A percentile compares a stretch with the other conserved stretches of the same genome.
These are phyloP conservation scores for Phytopythium vexans DNA, from an alignment of 352 stramenopile genomes.

Conservation along the genomic window DNA sequence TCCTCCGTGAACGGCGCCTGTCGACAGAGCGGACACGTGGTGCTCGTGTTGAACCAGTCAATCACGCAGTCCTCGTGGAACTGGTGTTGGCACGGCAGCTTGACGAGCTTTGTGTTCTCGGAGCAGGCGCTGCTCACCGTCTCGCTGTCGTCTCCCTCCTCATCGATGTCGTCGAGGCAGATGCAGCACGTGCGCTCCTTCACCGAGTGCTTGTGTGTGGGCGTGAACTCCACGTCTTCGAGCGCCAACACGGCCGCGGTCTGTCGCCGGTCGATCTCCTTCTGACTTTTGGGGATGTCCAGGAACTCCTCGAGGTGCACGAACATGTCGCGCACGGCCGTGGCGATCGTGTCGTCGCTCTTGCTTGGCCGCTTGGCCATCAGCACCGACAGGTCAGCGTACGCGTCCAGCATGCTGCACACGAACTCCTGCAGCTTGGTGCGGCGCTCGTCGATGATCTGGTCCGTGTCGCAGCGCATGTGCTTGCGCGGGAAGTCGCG, in stretches of 20 bases:
- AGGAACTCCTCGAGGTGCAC: slow-evolving; percentile 43
- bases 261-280: slow-evolving; percentile 43
- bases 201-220: slow-evolving; percentile 3
- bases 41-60: slow-evolving; percentile 70
- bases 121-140: not conserved
- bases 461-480: slow-evolving; percentile 50
- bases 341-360: slow-evolving; percentile 1
- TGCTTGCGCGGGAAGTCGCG: slow-evolving; percentile 55
- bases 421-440: slow-evolving; percentile 49
- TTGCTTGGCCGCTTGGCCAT: slow-evolving; percentile 23
- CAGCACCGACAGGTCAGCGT: slow-evolving; percentile 61
- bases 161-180: slow-evolving; percentile 42
- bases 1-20: slow-evolving; percentile 32
- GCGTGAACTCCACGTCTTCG: slow-evolving; percentile 36
- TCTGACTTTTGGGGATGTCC: slow-evolving; percentile 43
- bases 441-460: slow-evolving; percentile 49
- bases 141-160: slow-evolving; percentile 10
- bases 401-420: slow-evolving; percentile 47
- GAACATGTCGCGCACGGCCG: slow-evolving; percentile 30
- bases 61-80: slow-evolving; percentile 82
- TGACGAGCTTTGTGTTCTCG: slow-evolving; percentile 40
- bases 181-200: slow-evolving; percentile 47
- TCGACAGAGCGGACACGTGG: slow-evolving; percentile 66
- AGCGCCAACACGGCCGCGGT: slow-evolving; percentile 46
- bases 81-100: slow-evolving; percentile 58